Base-by-base conservation (phyloP, 2,329 filamentous ascomycete species). In the Fusarium pseudocircinatum region DNA sequence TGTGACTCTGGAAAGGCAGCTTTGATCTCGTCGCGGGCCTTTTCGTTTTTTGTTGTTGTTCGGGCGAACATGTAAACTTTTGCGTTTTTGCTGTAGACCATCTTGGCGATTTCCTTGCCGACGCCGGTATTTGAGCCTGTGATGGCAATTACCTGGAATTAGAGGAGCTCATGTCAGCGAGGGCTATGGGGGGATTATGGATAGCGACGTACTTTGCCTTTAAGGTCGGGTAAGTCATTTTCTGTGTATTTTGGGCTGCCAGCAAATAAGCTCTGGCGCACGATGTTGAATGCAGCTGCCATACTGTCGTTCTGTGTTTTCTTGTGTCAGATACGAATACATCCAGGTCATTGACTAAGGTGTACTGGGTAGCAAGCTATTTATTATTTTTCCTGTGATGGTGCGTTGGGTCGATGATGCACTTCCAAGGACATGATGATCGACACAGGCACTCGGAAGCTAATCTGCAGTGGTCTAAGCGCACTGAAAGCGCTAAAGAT, bases 201-300 rank as follows among this genome's bases (percentile, higher is more conserved):
- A 24, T 6, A 1, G 15, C 8, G 20, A 10, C 88, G 75, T 80
- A 92, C 91, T 93, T 79, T 79, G 56, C 67, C 77, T 6, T 63
- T 46, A 15, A 78, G 66, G 20, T 78, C 72, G 1, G 93, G 92
- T n/a, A 97, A 86, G 75, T 97, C 93, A 79, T 96, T 64, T 42
- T 74, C 72, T 7, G 76, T 77, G 40, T 78, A 75, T 15, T 42
- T 66, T 18, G 78, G 74, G 32, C 70, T 74, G 6, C 73, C 72
- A 2, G 77, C 69, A 20, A 70, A 77, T 42, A 66, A 56, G 39
- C 40, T 47, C 43, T 70, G 61, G 5, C 57, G 52, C 2, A 71
- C 43, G 8, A 62, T 67, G 14, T 59, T 67, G 22, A 70, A 6
- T 7, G 36, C 28, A 1, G 57, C 57, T 22, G 46, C 44, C 57